phyloP scores from a whole-genome alignment of 1,139 yeast genomes.

The Saccharomyces hybrid region DNA sequence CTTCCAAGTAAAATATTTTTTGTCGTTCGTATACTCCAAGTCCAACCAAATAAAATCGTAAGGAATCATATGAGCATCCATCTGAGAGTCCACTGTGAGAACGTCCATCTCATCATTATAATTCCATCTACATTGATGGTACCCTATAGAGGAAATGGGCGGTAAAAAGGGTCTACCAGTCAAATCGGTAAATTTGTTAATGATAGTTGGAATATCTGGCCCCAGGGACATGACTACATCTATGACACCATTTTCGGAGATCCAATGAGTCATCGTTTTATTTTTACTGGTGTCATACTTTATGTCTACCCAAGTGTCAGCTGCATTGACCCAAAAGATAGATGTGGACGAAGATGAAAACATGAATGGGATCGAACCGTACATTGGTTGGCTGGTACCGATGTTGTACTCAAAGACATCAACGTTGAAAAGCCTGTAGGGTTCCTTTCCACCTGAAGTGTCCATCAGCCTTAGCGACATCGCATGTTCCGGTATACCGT shows the following conservation, averaged over 20 bases:
- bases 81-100: conserved; percentile 53
- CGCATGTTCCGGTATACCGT: conserved; percentile 95
- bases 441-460: conserved; percentile 51
- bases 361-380: conserved; percentile 88
- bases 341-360: conserved; percentile 58
- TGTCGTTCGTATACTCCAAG: conserved; percentile 79
- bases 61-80: conserved; percentile 73
- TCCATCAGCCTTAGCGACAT: conserved; percentile 63
- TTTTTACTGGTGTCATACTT: conserved; percentile 32
- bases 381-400: conserved; percentile 80
- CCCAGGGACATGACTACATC: conserved; percentile 70
- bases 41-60: conserved; percentile 94
- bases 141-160: conserved; percentile 70
- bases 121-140: conserved; percentile 97
- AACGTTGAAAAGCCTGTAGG: conserved; percentile 83
- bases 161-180: conserved; percentile 79
- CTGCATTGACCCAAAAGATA: conserved; percentile 84
- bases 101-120: conserved; percentile 86
- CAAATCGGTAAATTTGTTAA: conserved; percentile 56
- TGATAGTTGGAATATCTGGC: conserved; percentile 48
- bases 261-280: conserved; percentile 64
- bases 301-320: conserved; percentile 87
- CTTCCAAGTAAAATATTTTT: conserved; percentile 91
- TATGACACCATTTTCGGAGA: conserved; percentile 79
- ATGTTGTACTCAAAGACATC: conserved; percentile 91